Conservation (phyloP, 495 filamentous ascomycete species). For the Haplographium delicatum region DNA sequence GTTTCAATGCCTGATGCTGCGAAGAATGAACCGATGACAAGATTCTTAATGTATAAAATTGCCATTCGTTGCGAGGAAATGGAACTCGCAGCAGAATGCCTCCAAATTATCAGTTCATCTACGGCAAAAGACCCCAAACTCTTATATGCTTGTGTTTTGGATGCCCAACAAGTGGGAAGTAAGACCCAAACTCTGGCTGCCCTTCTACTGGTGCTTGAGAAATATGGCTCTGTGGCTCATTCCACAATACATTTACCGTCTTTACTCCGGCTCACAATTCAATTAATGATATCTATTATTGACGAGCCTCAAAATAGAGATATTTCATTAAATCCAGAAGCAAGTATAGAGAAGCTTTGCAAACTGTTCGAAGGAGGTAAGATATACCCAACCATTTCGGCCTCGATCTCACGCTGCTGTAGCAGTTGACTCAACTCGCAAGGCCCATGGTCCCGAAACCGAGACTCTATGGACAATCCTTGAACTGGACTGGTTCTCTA, state of each 20-base stretch:
- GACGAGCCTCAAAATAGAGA: conserved; percentile 29
- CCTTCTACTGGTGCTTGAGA: conserved; percentile 54
- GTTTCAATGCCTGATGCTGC: conserved; percentile 53
- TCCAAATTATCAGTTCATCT: conserved; percentile 44
- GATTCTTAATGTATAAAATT: conserved; percentile 70
- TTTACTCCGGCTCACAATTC: conserved; percentile 58
- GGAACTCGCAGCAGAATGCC: conserved; percentile 52
- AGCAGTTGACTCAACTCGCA: conserved; percentile 43
- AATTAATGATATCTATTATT: conserved; percentile 52
- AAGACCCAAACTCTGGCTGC: conserved; percentile 49
- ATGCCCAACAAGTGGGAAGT: conserved; percentile 63
- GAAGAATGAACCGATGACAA: conserved; percentile 55
- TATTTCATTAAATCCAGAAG: conserved; percentile 12
- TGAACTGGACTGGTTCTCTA: conserved; percentile 78
- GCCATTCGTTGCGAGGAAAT: conserved; percentile 55
- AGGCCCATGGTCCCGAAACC: conserved; percentile 27
- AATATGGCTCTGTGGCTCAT: conserved; percentile 43
- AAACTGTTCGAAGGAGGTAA: conserved; percentile 58
- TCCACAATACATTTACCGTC: conserved; percentile 60
- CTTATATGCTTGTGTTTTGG: conserved; percentile 70
- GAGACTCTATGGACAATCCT: conserved; percentile 44
- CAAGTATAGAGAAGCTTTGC: conserved; percentile 47
- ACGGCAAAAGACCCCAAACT: conserved; percentile 49
- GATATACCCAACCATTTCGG: background rate
- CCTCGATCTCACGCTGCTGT: conserved; percentile 11